Evolutionary conservation across 106 monocot species (phyloP), one percentile per base, ranked within the genome.

Genomic region (Platanthera zijinensis): DNA sequence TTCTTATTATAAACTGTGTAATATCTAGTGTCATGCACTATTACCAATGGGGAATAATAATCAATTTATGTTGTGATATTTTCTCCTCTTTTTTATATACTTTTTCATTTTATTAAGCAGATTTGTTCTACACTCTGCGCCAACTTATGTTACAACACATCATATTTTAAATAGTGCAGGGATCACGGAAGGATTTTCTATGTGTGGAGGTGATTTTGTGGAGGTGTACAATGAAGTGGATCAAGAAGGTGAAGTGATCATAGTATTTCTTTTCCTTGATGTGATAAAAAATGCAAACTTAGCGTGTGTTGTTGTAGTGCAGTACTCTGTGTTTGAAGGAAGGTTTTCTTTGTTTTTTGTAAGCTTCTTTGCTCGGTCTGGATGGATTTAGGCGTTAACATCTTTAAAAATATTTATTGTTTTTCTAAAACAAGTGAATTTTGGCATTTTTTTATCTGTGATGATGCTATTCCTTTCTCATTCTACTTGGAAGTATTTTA

Each of bases 161-260:
- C 32, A 62, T 83, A 30, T 72, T 79, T 0, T 28, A 49, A 84
- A 62, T 86, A 99, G 97, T 84, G 91, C 94, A 82, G 97, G 91
- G 64, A 99, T 99, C 59, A 92, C 91, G 57, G 97, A 99, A 80
- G 97, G 97, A 5, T 99, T 99, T 83, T 99, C 94, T 28, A 99
- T 99, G 97, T 99, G 97, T 82, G 97, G 86, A 73, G 97, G 97
- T 66, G 97, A 99, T 78, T 99, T 99, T 92, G 91, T 99, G 69
- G 97, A 94, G 78, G 97, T 99, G 25, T 99, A 99, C 74, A 84
- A 77, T 66, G 97, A 99, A 62, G 67, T 52, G 83, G 84, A 80
- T 71, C 97, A 99, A 82, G 83, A 90, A 90, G 94, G 97, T 99
- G 90, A 15, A 52, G 9, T 51, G 22, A 63, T 62, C 7, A 71